Percentiles rank a stretch among this genome's conserved stretches.
phyloP scores from a whole-genome alignment of 352 stramenopile genomes.

The Globisporangium polare region DNA sequence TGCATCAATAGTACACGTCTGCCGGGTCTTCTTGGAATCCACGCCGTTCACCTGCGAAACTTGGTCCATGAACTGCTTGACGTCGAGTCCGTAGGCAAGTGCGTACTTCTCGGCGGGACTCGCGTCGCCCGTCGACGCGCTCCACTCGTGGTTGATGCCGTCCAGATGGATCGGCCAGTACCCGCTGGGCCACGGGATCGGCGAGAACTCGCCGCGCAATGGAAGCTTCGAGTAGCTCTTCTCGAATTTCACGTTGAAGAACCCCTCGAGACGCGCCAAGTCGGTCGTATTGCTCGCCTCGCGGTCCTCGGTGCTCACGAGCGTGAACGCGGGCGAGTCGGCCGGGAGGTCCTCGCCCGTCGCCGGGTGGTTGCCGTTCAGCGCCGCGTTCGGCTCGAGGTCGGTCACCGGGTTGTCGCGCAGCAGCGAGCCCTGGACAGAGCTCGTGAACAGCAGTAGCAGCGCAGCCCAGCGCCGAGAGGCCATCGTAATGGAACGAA shows the following conservation, averaged over 20 bases:
- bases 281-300: slow-evolving; percentile 27
- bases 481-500: neutral
- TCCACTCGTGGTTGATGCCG: slow-evolving; percentile 59
- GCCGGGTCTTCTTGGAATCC: slow-evolving; percentile 28
- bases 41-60: slow-evolving; percentile 43
- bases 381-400: slow-evolving; percentile 2
- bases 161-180: slow-evolving; percentile 66
- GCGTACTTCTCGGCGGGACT: slow-evolving; percentile 56
- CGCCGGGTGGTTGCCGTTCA: slow-evolving; percentile 6
- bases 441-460: neutral
- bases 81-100: slow-evolving; percentile 36
- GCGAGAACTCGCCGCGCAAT: slow-evolving; percentile 30
- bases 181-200: slow-evolving; percentile 60
- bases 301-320: slow-evolving; percentile 24
- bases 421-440: slow-evolving; percentile 32
- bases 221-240: slow-evolving; percentile 44
- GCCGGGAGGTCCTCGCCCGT: slow-evolving; percentile 4
- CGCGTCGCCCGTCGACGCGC: slow-evolving; percentile 15
- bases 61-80: slow-evolving; percentile 30
- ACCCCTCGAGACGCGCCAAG: slow-evolving; percentile 42
- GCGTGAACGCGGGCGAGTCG: slow-evolving; percentile 27
- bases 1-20: slow-evolving; percentile 21
- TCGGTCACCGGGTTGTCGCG: slow-evolving; percentile 2
- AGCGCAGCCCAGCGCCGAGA: neutral
- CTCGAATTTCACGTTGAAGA: slow-evolving; percentile 39